These are phyloP conservation scores for Lindgomyces ingoldianus DNA, from an alignment of 495 filamentous ascomycete species.

Conservation along the genomic window DNA sequence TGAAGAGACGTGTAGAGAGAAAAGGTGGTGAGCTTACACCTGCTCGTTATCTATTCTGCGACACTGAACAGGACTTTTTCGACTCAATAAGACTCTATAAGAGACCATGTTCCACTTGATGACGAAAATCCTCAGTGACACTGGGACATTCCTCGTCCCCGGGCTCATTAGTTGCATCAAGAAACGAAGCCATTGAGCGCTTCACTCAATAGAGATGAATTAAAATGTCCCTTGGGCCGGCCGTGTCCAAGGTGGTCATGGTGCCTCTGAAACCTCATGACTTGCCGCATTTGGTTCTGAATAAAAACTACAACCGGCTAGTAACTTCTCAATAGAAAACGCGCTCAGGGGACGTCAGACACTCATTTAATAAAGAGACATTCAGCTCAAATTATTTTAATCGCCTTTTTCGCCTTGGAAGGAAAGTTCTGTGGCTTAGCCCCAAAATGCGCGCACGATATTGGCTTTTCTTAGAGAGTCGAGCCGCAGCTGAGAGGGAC, in stretches of 20 bases:
- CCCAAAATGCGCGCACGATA: no score
- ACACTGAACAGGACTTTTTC: neutral
- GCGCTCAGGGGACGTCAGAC: neutral
- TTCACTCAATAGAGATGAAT: no score
- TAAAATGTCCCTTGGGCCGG: no score
- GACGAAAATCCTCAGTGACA: neutral
- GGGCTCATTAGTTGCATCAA: neutral
- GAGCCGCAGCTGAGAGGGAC: no score
- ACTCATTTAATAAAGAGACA: no score
- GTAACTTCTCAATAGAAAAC: neutral
- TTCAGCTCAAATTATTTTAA: no score
- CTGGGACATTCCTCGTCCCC: neutral
- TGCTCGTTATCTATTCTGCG: neutral
- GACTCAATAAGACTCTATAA: conserved; percentile 17
- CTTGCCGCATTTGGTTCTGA: neutral
- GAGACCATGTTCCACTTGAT: neutral
- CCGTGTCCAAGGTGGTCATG: neutral
- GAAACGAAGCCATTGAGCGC: conserved; percentile 2
- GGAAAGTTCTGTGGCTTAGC: neutral
- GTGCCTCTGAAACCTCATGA: neutral
- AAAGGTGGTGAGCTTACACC: no score
- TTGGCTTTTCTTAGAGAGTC: no score
- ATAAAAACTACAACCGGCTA: neutral
- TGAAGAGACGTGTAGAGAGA: no score
- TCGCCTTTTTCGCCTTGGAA: no score